Percentiles rank a stretch among this genome's conserved stretches.
Conservation (phyloP, 192 early-diverging fungal genomes). For the Radiomyces spectabilis region DNA sequence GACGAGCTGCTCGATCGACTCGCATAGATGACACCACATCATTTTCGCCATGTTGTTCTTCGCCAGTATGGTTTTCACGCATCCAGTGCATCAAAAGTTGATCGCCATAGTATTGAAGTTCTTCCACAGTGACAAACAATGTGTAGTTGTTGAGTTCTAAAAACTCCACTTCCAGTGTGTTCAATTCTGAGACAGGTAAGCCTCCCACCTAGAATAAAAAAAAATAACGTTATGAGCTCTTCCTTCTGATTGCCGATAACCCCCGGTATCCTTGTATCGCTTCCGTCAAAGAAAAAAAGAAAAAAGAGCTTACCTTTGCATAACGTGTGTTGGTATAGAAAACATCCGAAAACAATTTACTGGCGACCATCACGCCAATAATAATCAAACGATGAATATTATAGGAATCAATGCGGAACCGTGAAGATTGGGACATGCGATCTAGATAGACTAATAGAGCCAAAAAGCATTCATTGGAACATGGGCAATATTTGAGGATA, state of each 20-base stretch:
- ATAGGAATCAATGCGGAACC: slow-evolving; percentile 68
- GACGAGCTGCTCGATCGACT: too few relatives aligned
- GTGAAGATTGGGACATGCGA: slow-evolving; percentile 51
- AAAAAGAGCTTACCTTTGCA: slow-evolving; percentile 46
- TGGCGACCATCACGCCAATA: slow-evolving; percentile 76
- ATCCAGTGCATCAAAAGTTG: slow-evolving; percentile 58
- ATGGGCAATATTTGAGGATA: slow-evolving; percentile 89
- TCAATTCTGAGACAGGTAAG: slow-evolving; percentile 83
- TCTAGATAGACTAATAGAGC: slow-evolving; percentile 83
- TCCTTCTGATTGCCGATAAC: too few relatives aligned
- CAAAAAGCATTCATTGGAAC: slow-evolving; percentile 82
- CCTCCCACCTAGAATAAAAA: slow-evolving; percentile 64
- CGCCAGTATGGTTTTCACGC: slow-evolving; percentile 30
- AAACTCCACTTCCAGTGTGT: slow-evolving; percentile 87
- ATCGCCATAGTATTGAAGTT: slow-evolving; percentile 77
- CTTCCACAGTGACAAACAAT: slow-evolving; percentile 67
- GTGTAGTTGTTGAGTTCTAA: slow-evolving; percentile 77
- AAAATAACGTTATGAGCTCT: too few relatives aligned
- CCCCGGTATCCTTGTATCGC: too few relatives aligned
- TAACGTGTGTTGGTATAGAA: slow-evolving; percentile 90
- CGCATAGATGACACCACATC: too few relatives aligned
- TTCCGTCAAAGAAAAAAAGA: neutral
- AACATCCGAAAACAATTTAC: slow-evolving; percentile 87
- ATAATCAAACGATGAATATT: slow-evolving; percentile 91
- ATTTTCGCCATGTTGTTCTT: neutral